A percentile compares a stretch with the other conserved stretches of the same genome.
phyloP scores from a whole-genome alignment of 768 basidiomycete species.

The Suillus decipiens region DNA sequence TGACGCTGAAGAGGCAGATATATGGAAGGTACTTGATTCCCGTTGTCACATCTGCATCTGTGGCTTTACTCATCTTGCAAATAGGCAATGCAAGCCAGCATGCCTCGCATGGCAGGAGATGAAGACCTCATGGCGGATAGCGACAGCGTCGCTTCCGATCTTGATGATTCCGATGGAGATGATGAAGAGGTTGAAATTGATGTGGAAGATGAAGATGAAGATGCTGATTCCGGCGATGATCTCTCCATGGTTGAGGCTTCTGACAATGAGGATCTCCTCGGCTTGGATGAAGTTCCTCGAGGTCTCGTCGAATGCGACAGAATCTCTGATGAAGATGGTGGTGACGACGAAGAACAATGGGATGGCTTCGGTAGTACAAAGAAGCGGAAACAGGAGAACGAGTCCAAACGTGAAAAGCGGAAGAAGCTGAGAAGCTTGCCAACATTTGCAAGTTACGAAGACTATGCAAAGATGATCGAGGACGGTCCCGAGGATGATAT shows the following conservation, averaged over 20 bases:
- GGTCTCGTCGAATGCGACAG: conserved; percentile 65
- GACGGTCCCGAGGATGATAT: conserved; percentile 41
- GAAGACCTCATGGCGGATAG: conserved; percentile 45
- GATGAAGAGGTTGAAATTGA: conserved; percentile 33
- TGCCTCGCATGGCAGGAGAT: conserved; percentile 63
- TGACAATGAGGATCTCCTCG: conserved; percentile 70
- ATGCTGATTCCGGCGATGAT: conserved; percentile 44
- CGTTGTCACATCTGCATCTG: conserved; percentile 5
- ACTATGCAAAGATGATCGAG: conserved; percentile 84
- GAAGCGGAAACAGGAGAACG: conserved; percentile 42
- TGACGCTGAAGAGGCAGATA: conserved; percentile 59
- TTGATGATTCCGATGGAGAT: conserved; percentile 34
- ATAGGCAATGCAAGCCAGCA: conserved; percentile 87
- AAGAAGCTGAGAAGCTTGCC: conserved; percentile 72
- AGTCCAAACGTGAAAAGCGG: conserved; percentile 46
- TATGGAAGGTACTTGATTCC: conserved; percentile 77
- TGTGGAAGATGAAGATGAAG: conserved; percentile 37
- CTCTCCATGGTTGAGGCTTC: conserved; percentile 64
- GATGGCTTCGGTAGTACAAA: conserved; percentile 51
- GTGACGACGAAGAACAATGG: conserved; percentile 46
- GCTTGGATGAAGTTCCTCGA: conserved; percentile 53
- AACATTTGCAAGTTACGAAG: conserved; percentile 86
- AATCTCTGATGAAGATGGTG: conserved; percentile 46
- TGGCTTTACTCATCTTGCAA: background rate
- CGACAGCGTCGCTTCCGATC: conserved; percentile 30